Base-by-base conservation (phyloP, 2,329 filamentous ascomycete genomes). In the Aspergillus brasiliensis region DNA sequence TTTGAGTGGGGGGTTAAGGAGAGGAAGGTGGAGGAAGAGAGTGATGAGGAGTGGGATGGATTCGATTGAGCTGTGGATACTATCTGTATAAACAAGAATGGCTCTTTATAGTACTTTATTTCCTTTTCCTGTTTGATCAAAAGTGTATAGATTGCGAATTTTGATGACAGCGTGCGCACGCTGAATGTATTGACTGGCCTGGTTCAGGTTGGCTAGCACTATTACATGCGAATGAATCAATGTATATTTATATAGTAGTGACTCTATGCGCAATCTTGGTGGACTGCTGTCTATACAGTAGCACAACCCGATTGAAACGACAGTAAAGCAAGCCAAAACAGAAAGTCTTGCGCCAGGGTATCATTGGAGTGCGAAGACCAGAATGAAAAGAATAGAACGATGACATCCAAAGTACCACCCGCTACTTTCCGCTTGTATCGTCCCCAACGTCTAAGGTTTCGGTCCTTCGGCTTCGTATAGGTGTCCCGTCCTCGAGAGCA, bases 401-500 rank as follows among this genome's bases (percentile, higher is more conserved):
- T 42, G 46, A 28, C 58, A 57, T 55, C 31, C 52, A 55, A 53
- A 17, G 55, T 27, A 34, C 31, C 31, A 34, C 10, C 31, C 31
- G 31, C 31, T 34, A 15, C 17, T 48, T 28, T 47, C 23, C 15
- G 25, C 23, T 25, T 19, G 21, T 34, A 49, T 17, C 25, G 19
- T 28, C 25, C 11, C 34, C 42, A 27, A 28, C 11, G 8, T 27
- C 19, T 53, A 64, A 61, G 64, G 72, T 28, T 53, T 66, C 13
- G 75, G 75, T 1, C 77, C 79, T 4, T 73, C 69, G 4, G 84
- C 82, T 72, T 96, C 92, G 73, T 92, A 97, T 57, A 84, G 77
- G 61, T 87, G 81, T 2, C 85, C 90, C 27, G 82, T 86, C 77
- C 89, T 91, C 52, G 91, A 91, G 64, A 98, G 80, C n/a, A 94